A percentile compares a stretch with the other conserved stretches of the same genome.
Conservation (phyloP, 495 filamentous ascomycete genomes). For the Polyplosphaeria fusca region DNA sequence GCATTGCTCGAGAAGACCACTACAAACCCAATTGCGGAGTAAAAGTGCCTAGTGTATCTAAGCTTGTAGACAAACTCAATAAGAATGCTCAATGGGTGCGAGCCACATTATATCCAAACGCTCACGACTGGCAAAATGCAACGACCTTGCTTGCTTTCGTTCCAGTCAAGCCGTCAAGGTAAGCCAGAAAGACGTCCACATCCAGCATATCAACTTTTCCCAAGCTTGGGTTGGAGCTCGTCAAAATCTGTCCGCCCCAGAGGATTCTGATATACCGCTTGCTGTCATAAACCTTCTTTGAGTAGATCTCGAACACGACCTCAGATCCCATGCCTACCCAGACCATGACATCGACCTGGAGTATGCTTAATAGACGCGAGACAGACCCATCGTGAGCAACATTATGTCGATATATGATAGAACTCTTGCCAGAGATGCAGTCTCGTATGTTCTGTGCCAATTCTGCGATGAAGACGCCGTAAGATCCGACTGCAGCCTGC, state of each 20-base stretch:
- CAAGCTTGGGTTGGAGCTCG: slow-evolving; percentile 56
- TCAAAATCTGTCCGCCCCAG: slow-evolving; percentile 60
- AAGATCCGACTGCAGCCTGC: slow-evolving; percentile 50
- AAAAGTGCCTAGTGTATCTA: no score
- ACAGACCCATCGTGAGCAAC: slow-evolving; percentile 69
- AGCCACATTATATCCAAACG: no score
- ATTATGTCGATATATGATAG: slow-evolving; percentile 60
- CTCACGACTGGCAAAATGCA: slow-evolving; percentile 13
- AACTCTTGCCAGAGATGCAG: slow-evolving; percentile 39
- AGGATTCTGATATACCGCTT: slow-evolving; percentile 55
- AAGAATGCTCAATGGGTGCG: no score
- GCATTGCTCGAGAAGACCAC: neutral
- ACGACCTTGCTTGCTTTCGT: slow-evolving; percentile 22
- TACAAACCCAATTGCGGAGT: neutral
- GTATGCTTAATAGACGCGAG: slow-evolving; percentile 56
- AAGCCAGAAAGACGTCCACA: slow-evolving; percentile 54
- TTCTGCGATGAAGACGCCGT: slow-evolving; percentile 64
- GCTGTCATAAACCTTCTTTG: slow-evolving; percentile 17
- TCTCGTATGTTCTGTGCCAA: slow-evolving; percentile 57
- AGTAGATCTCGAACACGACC: slow-evolving; percentile 65
- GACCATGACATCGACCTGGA: slow-evolving; percentile 65
- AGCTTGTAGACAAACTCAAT: no score
- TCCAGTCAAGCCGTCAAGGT: slow-evolving; percentile 64
- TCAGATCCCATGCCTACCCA: slow-evolving; percentile 74
- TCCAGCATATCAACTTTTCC: slow-evolving; percentile 62